Percentiles rank a stretch among this genome's conserved stretches.
Conservation (phyloP, 495 filamentous ascomycete species). For the Ramalina peruviana region DNA sequence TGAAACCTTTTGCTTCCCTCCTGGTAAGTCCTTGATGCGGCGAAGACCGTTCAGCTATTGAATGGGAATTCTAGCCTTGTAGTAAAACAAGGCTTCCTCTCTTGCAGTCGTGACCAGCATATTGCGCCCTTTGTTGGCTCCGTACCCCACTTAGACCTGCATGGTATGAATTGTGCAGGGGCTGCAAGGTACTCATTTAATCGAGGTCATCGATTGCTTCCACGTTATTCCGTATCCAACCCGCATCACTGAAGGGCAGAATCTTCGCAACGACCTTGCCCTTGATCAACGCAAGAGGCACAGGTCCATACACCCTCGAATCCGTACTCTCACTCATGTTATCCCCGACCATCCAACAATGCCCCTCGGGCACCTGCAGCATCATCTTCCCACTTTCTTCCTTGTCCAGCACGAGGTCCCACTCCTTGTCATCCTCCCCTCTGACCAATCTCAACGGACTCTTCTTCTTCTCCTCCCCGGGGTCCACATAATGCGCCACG, state of each 20-base stretch:
- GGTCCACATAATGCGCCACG: slow-evolving; percentile 33
- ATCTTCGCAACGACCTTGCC: slow-evolving; percentile 70
- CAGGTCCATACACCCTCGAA: slow-evolving; percentile 69
- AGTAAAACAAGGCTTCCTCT: too few species aligned
- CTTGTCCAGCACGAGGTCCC: slow-evolving; percentile 5
- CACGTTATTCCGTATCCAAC: slow-evolving; percentile 39
- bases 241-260: slow-evolving; percentile 35
- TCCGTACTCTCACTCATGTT: slow-evolving; percentile 73
- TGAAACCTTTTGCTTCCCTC: too few species aligned
- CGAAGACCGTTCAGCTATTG: too few species aligned
- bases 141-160: too few species aligned
- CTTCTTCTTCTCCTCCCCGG: neutral
- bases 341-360: slow-evolving; percentile 81
- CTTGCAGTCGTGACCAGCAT: too few species aligned
- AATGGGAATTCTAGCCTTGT: too few species aligned
- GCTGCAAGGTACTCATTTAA: neutral
- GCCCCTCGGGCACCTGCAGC: slow-evolving; percentile 80
- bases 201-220: slow-evolving; percentile 14
- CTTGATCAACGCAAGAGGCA: slow-evolving; percentile 70
- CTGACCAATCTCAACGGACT: neutral
- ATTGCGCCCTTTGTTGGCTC: too few species aligned
- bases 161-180: too few species aligned
- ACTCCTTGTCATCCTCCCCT: too few species aligned
- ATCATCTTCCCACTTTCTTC: slow-evolving; percentile 39
- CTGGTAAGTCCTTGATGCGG: too few species aligned